phyloP scores from a whole-genome alignment of 805 yeast species.

The Kuraishia hungarica region DNA sequence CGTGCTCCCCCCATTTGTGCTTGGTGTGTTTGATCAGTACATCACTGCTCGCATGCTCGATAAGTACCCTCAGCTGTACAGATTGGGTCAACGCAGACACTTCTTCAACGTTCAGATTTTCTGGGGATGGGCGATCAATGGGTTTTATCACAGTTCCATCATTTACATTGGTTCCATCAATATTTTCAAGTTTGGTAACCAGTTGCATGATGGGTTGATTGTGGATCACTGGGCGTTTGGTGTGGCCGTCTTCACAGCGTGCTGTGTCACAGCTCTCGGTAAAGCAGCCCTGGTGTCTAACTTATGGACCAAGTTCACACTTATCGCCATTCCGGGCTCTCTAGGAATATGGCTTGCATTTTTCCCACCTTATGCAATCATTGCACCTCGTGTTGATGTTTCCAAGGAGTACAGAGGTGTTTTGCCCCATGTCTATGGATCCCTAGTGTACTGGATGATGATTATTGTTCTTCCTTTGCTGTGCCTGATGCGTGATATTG shows the following conservation, averaged over 20 bases:
- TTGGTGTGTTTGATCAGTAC: conserved; percentile 96
- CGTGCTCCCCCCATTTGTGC: conserved; percentile 89
- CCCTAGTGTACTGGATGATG: conserved; percentile 78
- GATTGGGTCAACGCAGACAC: conserved; percentile 79
- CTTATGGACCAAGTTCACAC: conserved; percentile 90
- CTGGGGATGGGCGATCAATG: conserved; percentile 97
- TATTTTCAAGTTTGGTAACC: conserved; percentile 62
- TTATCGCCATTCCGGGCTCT: conserved; percentile 93
- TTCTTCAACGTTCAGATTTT: conserved; percentile 88
- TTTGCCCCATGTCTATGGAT: conserved; percentile 64
- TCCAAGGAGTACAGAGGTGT: conserved; percentile 84
- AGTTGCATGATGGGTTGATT: conserved; percentile 55
- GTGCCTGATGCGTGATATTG: conserved; percentile 79
- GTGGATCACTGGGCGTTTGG: conserved; percentile 97
- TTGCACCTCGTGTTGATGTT: conserved; percentile 78
- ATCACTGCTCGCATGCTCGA: conserved; percentile 84
- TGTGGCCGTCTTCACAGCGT: conserved; percentile 77
- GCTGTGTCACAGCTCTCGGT: conserved; percentile 83
- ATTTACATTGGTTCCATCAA: conserved; percentile 66
- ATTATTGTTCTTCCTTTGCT: conserved; percentile 65
- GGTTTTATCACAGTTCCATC: conserved; percentile 87
- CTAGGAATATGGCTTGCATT: conserved; percentile 73
- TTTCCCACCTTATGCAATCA: conserved; percentile 77
- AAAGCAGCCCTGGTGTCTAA: conserved; percentile 91
- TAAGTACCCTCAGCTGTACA: conserved; percentile 88